Conservation (phyloP, 2,329 filamentous ascomycete genomes). For the Simplicillium sp. region DNA sequence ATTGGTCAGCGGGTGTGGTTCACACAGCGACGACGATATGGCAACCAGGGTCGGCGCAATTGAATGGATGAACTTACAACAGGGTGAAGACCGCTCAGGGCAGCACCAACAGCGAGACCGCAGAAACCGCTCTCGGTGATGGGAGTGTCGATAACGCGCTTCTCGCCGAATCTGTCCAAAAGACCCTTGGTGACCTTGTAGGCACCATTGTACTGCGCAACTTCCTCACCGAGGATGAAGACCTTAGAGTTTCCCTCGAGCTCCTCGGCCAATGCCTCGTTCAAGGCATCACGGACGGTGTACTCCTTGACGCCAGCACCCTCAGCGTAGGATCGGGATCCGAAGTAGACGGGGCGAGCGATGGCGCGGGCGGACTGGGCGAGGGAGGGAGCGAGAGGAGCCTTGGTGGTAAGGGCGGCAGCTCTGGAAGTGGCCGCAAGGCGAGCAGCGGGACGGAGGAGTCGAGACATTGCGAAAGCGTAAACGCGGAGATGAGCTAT, state of each 20-base stretch:
- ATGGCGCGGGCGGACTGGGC: constrained; percentile 27
- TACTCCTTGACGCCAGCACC: constrained; percentile 70
- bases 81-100: constrained; percentile 86
- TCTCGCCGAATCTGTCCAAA: constrained; percentile 92
- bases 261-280: constrained; percentile 96
- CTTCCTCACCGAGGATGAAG: constrained; percentile 94
- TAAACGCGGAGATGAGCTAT: not conserved
- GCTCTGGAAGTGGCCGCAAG: constrained; percentile 34
- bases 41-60: not conserved
- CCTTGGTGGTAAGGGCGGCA: constrained; percentile 16
- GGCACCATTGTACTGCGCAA: constrained; percentile 98
- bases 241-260: constrained; percentile 91
- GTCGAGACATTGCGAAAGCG: constrained; percentile 34
- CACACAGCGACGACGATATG: too few relatives aligned
- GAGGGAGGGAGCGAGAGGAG: constrained; percentile 23
- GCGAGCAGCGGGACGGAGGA: constrained; percentile 40
- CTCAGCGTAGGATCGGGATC: constrained; percentile 42
- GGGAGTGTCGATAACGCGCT: constrained; percentile 94
- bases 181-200: constrained; percentile 99
- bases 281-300: constrained; percentile 93
- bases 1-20: too few relatives aligned
- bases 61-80: constrained; percentile 55
- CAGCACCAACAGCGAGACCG: constrained; percentile 89
- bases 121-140: constrained; percentile 96
- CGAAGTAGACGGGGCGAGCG: constrained; percentile 26